A percentile compares a stretch with the other conserved stretches of the same genome.
Evolutionary conservation across 2,329 filamentous ascomycete species (phyloP).

Genomic region (Stenocarpella maydis): DNA sequence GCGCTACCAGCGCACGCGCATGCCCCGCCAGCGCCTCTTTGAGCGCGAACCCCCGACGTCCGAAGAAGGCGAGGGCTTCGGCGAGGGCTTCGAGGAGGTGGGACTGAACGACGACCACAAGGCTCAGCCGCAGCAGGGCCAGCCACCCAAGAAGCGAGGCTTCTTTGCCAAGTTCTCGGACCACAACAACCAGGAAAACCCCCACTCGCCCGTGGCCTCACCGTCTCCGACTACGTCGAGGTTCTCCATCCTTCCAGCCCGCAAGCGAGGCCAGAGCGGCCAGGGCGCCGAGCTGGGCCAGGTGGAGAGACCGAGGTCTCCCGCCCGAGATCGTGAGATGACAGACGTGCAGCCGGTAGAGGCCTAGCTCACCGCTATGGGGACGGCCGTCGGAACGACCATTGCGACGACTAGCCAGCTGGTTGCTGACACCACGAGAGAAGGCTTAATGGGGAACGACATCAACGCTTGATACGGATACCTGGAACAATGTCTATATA

Average conservation of each 20-base stretch:
- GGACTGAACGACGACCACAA: slow-evolving; percentile 81
- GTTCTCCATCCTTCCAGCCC: slow-evolving; percentile 71
- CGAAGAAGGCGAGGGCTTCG: slow-evolving; percentile 60
- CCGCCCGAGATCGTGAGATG: slow-evolving; percentile 35
- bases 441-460: not conserved
- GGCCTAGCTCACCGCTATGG: slow-evolving; percentile 26
- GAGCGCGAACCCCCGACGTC: slow-evolving; percentile 66
- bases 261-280: slow-evolving; percentile 76
- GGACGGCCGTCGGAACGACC: not conserved
- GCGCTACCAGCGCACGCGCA: slow-evolving; percentile 65
- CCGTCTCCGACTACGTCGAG: slow-evolving; percentile 56
- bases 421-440: not conserved
- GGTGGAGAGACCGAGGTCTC: slow-evolving; percentile 58
- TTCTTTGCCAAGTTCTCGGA: slow-evolving; percentile 86
- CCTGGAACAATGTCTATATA: slow-evolving; percentile 19
- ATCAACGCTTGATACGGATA: not conserved
- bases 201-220: slow-evolving; percentile 42
- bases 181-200: slow-evolving; percentile 39
- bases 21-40: slow-evolving; percentile 67
- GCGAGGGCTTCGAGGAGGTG: slow-evolving; percentile 84
- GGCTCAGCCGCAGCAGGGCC: slow-evolving; percentile 52
- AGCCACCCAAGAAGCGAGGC: slow-evolving; percentile 68
- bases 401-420: slow-evolving; percentile 7
- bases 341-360: slow-evolving; percentile 29
- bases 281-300: slow-evolving; percentile 75